phyloP scores from a whole-genome alignment of 75 land plant genomes.

The Gnetum montanum region DNA sequence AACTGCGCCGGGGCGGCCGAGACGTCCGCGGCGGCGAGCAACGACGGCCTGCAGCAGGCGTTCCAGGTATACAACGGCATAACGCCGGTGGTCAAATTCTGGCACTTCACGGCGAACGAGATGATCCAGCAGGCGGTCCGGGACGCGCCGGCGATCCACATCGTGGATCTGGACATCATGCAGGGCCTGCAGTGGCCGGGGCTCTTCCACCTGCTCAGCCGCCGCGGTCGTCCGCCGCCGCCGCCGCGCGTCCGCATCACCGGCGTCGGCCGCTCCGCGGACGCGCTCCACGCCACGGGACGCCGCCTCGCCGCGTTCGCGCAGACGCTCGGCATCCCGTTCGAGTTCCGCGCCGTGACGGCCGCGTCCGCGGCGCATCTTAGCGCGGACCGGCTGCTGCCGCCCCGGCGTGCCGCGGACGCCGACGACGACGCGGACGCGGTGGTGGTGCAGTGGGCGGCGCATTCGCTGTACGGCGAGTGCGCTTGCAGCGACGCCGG shows the following conservation, averaged over 20 bases:
- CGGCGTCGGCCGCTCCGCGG: constrained; percentile 42
- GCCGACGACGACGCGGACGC: constrained; percentile 19
- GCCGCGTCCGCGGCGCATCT: constrained; percentile 38
- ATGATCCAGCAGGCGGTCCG: constrained; percentile 54
- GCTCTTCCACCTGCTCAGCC: constrained; percentile 56
- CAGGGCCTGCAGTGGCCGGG: constrained; percentile 88
- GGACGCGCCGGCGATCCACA: constrained; percentile 37
- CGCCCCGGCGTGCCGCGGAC: too few species aligned
- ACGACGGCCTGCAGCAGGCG: constrained; percentile 14
- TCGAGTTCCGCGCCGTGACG: constrained; percentile 46
- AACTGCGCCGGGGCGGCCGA: constrained; percentile 47
- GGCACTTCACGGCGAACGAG: constrained; percentile 79
- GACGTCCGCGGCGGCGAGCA: constrained; percentile 29
- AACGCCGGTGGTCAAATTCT: constrained; percentile 58
- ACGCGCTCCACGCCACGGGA: constrained; percentile 52
- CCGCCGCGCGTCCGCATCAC: constrained; percentile 25
- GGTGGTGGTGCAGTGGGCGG: constrained; percentile 61
- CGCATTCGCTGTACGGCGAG: constrained; percentile 66
- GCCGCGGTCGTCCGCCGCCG: constrained; percentile 5
- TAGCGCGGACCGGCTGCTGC: constrained; percentile 5
- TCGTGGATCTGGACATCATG: constrained; percentile 76
- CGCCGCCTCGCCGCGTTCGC: constrained; percentile 64
- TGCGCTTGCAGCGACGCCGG: too few species aligned
- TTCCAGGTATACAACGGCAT: constrained; percentile 53
- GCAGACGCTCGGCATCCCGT: constrained; percentile 38